Base-by-base conservation (phyloP, 768 basidiomycete genomes). In the Hygrocybe punicea region DNA sequence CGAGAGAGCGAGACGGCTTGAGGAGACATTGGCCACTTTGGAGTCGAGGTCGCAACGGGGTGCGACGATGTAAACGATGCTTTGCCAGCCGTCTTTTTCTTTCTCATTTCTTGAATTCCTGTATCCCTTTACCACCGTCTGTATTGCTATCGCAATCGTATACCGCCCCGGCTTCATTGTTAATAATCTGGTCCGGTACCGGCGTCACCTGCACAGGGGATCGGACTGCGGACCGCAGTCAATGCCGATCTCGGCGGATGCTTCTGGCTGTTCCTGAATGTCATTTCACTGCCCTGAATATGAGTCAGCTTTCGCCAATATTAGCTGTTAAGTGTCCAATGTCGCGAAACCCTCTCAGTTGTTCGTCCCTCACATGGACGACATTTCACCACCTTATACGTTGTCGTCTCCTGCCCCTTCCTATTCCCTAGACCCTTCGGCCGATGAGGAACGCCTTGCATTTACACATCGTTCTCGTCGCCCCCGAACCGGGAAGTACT, bases 381-480 rank as follows among this genome's bases (percentile, higher is more conserved):
- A 16, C 6, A 51, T 9, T 44, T 72, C 84, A 33, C 84, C 87
- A 17, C 66, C 65, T 6, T 88, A 88, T 64, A 76, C 83, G 0
- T 76, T 81, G 2, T 79, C 84, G 6, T 69, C 70, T 2, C 80
- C 81, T 24, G 76, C 79, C 1, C 87, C 87, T 1, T 65, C 71
- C 7, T 89, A 89, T 64, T 84, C 87, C 48, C 76, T 67, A 35
- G 77, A 78, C 24, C 84, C 81, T 34, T 66, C 75, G 4, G 71
- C 69, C 2, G 82, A 78, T 24, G 86, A 89, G 61, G 71, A 73
- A 53, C 73, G 74, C 16, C 78, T 89, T 7, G 78, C 82, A 40
- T 76, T 74, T 44, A 80, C 83, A 0, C 81, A 77, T 6, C 67
- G 69, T 21, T 56, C 62, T 33, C 37, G 54, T 49, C 67, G 65